phyloP scores from a whole-genome alignment of 2,329 filamentous ascomycete genomes.

The Neofusicoccum umdonicola region DNA sequence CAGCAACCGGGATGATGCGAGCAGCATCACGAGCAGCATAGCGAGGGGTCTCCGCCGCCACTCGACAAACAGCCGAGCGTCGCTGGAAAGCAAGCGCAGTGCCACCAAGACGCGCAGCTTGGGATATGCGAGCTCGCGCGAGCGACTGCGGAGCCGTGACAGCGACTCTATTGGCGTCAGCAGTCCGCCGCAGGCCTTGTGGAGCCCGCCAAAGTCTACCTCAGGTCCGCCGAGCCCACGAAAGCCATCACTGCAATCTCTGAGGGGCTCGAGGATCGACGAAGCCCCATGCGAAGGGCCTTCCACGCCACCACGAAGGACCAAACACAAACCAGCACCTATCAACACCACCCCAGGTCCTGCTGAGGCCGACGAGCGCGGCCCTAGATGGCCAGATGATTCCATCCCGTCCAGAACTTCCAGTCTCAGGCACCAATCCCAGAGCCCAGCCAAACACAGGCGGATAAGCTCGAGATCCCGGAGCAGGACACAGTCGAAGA shows the following conservation, averaged over 20 bases:
- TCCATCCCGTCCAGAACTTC: slow-evolving; percentile 11
- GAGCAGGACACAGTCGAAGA: slow-evolving; percentile 27
- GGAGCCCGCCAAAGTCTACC: slow-evolving; percentile 21
- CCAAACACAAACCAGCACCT: neutral
- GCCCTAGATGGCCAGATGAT: slow-evolving; percentile 9
- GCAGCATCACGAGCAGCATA: slow-evolving; percentile 42
- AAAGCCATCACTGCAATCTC: slow-evolving; percentile 10
- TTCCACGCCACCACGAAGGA: neutral
- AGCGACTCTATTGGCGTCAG: slow-evolving; percentile 2
- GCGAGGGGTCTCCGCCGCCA: slow-evolving; percentile 32
- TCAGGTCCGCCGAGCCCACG: slow-evolving; percentile 22
- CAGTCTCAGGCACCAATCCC: slow-evolving; percentile 7
- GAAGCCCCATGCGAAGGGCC: slow-evolving; percentile 12
- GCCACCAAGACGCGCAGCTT: slow-evolving; percentile 52
- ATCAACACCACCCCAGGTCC: slow-evolving; percentile 5
- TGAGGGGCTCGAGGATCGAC: slow-evolving; percentile 14
- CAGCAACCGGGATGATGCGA: slow-evolving; percentile 21
- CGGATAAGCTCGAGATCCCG: slow-evolving; percentile 22
- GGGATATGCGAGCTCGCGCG: slow-evolving; percentile 73
- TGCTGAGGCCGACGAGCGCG: slow-evolving; percentile 1
- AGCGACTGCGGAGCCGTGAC: slow-evolving; percentile 54
- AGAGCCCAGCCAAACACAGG: slow-evolving; percentile 21
- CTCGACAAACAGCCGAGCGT: slow-evolving; percentile 33
- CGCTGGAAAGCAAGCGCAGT: slow-evolving; percentile 30
- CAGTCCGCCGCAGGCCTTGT: neutral